These are phyloP conservation scores for Aspergillus costaricaensis DNA, from an alignment of 2,329 filamentous ascomycete species.

Conservation along the genomic window DNA sequence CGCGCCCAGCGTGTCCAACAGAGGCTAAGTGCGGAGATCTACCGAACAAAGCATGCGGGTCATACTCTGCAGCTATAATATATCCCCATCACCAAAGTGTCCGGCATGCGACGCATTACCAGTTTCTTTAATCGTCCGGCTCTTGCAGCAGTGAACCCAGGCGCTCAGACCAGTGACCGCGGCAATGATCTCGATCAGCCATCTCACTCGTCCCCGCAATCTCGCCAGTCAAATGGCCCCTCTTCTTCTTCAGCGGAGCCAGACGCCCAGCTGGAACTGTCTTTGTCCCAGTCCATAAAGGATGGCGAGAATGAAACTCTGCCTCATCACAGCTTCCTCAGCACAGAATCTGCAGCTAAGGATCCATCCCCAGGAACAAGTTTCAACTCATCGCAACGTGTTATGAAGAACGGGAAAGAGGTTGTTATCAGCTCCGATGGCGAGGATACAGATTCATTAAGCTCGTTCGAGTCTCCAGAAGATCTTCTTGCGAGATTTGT, in stretches of 20 bases:
- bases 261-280: constrained; percentile 20
- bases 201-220: constrained; percentile 30
- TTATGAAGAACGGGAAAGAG: constrained; percentile 58
- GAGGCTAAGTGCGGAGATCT: constrained; percentile 7
- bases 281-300: constrained; percentile 17
- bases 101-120: constrained; percentile 41
- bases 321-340: constrained; percentile 23
- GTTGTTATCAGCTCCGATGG: constrained; percentile 70
- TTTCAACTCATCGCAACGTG: constrained; percentile 48
- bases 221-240: constrained; percentile 19
- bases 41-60: constrained; percentile 12
- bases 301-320: constrained; percentile 9
- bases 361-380: constrained; percentile 25
- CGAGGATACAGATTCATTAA: constrained; percentile 63
- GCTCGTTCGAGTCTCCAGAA: constrained; percentile 57
- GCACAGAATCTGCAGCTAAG: constrained; percentile 7
- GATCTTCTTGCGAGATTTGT: constrained; percentile 47
- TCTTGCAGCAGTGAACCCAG: constrained; percentile 17
- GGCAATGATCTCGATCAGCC: constrained; percentile 19
- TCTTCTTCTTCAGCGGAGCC: constrained; percentile 19
- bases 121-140: constrained; percentile 51
- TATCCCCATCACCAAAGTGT: constrained; percentile 2
- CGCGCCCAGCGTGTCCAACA: constrained; percentile 16
- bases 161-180: constrained; percentile 5
- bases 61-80: constrained; percentile 5